These are phyloP conservation scores for Amanita rubescens DNA, from an alignment of 768 basidiomycete genomes.

Conservation along the genomic window DNA sequence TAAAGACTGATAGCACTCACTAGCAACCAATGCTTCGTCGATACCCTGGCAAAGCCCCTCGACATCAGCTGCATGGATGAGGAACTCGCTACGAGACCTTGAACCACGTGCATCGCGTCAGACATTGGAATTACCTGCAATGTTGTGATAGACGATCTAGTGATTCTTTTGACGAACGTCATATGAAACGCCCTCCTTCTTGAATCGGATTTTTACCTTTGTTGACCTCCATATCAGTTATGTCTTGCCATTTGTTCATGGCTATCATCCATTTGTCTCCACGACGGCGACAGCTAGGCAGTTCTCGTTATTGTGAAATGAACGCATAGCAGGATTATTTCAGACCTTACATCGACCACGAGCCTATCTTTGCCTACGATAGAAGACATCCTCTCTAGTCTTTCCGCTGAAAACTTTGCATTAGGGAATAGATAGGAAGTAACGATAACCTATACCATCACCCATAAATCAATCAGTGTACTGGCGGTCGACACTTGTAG, in stretches of 20 bases:
- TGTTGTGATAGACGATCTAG: constrained; percentile 69
- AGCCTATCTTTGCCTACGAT: constrained; percentile 77
- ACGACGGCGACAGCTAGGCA: constrained; percentile 71
- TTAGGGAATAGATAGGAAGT: constrained; percentile 91
- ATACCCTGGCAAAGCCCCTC: constrained; percentile 97
- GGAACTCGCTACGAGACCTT: constrained; percentile 61
- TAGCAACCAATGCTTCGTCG: constrained; percentile 78
- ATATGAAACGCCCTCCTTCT: background rate
- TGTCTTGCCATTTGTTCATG: constrained; percentile 98
- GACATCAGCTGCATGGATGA: constrained; percentile 98
- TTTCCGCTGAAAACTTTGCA: constrained; percentile 69
- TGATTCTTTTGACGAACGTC: constrained; percentile 43
- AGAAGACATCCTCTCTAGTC: constrained; percentile 54
- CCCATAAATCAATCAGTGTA: constrained; percentile 3
- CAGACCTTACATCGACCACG: constrained; percentile 91
- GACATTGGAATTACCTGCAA: constrained; percentile 51
- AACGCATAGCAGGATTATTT: background rate
- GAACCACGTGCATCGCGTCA: background rate
- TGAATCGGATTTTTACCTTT: constrained; percentile 43
- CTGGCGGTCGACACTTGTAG: background rate
- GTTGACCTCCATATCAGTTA: constrained; percentile 90
- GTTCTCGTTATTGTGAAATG: background rate
- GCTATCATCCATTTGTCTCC: constrained; percentile 84
- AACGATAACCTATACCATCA: constrained; percentile 73
- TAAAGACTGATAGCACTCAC: constrained; percentile 35